phyloP scores from a whole-genome alignment of 495 filamentous ascomycete species.

The Cryomyces minteri region DNA sequence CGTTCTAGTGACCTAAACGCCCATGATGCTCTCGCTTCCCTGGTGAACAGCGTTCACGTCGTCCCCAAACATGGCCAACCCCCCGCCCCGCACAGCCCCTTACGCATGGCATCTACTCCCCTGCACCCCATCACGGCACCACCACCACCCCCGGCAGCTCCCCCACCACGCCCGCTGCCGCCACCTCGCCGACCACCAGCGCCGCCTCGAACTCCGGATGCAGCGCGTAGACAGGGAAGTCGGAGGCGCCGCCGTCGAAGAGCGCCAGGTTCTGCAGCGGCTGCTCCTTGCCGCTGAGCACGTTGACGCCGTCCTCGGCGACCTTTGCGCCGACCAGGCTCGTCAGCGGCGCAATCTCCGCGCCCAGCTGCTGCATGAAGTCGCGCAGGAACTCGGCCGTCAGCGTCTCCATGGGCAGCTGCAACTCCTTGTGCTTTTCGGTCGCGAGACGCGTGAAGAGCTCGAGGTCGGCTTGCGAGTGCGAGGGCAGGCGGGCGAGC shows the following conservation, averaged over 20 bases:
- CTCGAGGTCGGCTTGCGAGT: constrained; percentile 33
- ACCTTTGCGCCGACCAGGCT: constrained; percentile 80
- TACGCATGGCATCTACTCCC: too few species aligned
- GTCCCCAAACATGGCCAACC: too few species aligned
- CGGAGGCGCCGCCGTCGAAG: constrained; percentile 68
- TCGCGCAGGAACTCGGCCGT: constrained; percentile 59
- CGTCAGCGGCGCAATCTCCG: constrained; percentile 71
- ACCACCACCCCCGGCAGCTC: background rate
- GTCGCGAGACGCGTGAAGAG: constrained; percentile 54
- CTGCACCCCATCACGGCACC: background rate
- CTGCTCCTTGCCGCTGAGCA: constrained; percentile 74
- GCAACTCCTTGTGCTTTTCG: constrained; percentile 54
- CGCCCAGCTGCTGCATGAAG: constrained; percentile 65
- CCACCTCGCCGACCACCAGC: background rate
- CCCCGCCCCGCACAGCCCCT: too few species aligned
- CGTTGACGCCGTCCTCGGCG: constrained; percentile 94
- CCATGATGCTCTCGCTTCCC: too few species aligned
- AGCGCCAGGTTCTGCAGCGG: constrained; percentile 86
- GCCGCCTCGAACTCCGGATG: constrained; percentile 40
- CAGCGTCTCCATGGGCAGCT: constrained; percentile 58
- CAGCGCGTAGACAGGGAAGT: constrained; percentile 62
- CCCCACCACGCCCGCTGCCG: background rate
- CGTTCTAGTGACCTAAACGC: too few species aligned
- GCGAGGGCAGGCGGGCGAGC: constrained; percentile 33
- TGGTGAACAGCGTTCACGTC: too few species aligned